Conservation (phyloP, 768 basidiomycete genomes). For the Lentinula aciculospora region DNA sequence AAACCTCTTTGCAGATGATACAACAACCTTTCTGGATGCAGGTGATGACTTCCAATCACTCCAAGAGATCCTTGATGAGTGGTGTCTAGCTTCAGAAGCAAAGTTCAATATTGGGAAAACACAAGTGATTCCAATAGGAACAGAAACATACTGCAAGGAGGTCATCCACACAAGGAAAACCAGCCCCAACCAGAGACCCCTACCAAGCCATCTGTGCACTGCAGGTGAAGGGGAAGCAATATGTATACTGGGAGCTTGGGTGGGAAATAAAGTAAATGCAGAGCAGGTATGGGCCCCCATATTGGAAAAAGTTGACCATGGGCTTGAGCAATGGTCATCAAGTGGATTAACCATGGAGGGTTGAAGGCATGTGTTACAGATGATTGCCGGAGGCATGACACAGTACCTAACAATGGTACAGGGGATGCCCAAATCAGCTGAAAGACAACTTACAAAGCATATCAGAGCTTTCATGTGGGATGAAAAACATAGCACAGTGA, state of each 20-base stretch:
- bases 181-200: constrained; percentile 7
- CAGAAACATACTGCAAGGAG: not conserved
- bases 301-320: constrained; percentile 18
- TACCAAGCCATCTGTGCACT: constrained; percentile 20
- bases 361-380: constrained; percentile 16
- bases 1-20: constrained; percentile 22
- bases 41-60: constrained; percentile 14
- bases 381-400: constrained; percentile 23
- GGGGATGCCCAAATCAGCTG: constrained; percentile 26
- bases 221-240: constrained; percentile 21
- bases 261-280: constrained; percentile 22
- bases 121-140: constrained; percentile 19
- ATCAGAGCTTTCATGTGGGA: constrained; percentile 1
- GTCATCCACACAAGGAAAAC: not conserved
- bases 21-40: constrained; percentile 11
- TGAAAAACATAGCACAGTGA: not conserved
- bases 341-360: constrained; percentile 24
- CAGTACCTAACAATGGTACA: constrained; percentile 29
- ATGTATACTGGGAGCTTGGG: constrained; percentile 24
- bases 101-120: constrained; percentile 20
- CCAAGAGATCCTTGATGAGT: constrained; percentile 8
- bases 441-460: constrained; percentile 6
- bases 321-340: constrained; percentile 17
- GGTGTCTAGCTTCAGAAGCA: constrained; percentile 3
- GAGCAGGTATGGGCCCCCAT: constrained; percentile 18